phyloP scores from a whole-genome alignment of 129 eudicot genomes.

The Saposhnikovia divaricata region DNA sequence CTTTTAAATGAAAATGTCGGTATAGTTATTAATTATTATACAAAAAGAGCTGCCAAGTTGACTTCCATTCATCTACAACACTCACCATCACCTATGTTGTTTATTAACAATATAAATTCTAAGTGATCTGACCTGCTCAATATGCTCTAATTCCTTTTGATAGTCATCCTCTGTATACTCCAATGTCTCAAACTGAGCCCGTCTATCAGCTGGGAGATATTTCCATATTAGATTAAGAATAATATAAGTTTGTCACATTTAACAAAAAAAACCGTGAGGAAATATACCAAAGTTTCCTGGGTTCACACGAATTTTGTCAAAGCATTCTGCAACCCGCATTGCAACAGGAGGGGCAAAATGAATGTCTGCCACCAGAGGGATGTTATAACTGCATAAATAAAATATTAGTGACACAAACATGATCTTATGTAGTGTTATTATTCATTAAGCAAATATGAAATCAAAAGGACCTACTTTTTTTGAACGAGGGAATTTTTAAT shows the following conservation, averaged over 20 bases:
- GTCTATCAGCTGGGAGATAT: conserved; percentile 69
- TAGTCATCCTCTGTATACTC: conserved; percentile 96
- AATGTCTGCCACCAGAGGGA: conserved; percentile 95
- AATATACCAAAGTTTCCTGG: conserved; percentile 90
- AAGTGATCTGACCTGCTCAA: conserved; percentile 59
- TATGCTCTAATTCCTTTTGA: conserved; percentile 93
- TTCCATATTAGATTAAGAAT: conserved; percentile 10
- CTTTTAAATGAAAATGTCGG: background rate
- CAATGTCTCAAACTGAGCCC: conserved; percentile 84
- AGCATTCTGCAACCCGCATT: conserved; percentile 90
- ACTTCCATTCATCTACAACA: background rate
- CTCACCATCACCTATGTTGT: background rate
- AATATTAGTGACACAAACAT: conserved; percentile 15
- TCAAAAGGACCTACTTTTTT: conserved; percentile 57
- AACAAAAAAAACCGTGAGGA: background rate
- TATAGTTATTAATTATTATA: background rate
- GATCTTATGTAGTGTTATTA: background rate
- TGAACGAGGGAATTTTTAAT: conserved; percentile 85
- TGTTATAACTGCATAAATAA: conserved; percentile 63
- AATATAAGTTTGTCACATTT: background rate
- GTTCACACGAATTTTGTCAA: conserved; percentile 94
- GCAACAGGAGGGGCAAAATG: conserved; percentile 98
- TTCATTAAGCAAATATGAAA: background rate
- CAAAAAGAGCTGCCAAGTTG: background rate
- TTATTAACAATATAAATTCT: background rate